Evolutionary conservation across 1,139 yeast genomes (phyloP).

Genomic region (Torulaspora globosa): DNA sequence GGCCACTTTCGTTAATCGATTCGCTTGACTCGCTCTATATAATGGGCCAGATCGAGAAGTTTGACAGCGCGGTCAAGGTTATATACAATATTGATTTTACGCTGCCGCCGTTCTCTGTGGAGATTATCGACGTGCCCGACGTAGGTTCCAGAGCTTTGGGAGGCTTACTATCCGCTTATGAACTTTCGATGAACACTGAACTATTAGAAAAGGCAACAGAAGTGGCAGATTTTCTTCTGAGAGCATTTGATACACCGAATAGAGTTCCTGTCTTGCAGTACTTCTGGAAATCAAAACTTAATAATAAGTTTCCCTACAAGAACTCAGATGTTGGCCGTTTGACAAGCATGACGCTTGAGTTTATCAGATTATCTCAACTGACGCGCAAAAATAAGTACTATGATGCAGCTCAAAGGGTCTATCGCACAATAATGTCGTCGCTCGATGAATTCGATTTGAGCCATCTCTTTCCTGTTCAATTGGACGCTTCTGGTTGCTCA

Average conservation of each 20-base stretch:
- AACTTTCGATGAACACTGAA: conserved; percentile 52
- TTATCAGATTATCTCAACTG: conserved; percentile 61
- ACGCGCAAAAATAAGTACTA: conserved; percentile 53
- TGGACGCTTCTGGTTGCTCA: conserved; percentile 52
- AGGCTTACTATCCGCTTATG: conserved; percentile 67
- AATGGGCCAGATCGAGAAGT: conserved; percentile 56
- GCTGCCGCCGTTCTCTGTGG: conserved; percentile 34
- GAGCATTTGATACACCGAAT: conserved; percentile 66
- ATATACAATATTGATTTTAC: conserved; percentile 53
- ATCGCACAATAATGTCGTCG: conserved; percentile 40
- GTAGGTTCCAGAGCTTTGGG: conserved; percentile 69
- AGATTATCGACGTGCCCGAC: conserved; percentile 62
- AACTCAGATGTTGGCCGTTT: conserved; percentile 58
- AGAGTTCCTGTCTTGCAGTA: conserved; percentile 66
- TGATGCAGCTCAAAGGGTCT: conserved; percentile 46
- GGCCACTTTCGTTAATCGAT: conserved; percentile 48
- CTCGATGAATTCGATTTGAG: conserved; percentile 37
- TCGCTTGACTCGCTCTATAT: conserved; percentile 64
- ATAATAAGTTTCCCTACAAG: conserved; percentile 47
- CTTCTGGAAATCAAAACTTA: conserved; percentile 49
- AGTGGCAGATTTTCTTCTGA: conserved; percentile 62
- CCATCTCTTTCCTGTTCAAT: conserved; percentile 43
- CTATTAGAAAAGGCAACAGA: conserved; percentile 57
- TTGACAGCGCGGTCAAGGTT: conserved; percentile 49
- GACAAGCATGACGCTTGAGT: conserved; percentile 65